These are phyloP conservation scores for Starmerella powellii DNA, from an alignment of 805 yeast genomes.

Conservation along the genomic window DNA sequence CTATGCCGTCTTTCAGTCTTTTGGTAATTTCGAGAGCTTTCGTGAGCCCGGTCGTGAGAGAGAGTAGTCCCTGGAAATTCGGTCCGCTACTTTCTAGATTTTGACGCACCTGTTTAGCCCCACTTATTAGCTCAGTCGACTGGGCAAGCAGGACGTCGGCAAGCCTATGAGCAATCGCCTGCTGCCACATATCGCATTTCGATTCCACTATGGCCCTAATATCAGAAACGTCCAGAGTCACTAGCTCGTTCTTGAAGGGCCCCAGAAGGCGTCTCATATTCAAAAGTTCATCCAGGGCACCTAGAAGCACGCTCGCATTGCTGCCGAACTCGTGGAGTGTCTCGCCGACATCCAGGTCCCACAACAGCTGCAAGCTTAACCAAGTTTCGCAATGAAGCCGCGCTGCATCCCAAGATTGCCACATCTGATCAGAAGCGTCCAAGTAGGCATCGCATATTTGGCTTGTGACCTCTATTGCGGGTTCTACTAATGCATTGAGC, in stretches of 20 bases:
- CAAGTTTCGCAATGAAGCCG: slow-evolving; percentile 37
- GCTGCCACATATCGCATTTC: slow-evolving; percentile 51
- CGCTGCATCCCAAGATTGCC: slow-evolving; percentile 2
- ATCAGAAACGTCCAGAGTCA: slow-evolving; percentile 32
- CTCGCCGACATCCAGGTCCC: slow-evolving; percentile 29
- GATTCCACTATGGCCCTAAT: slow-evolving; percentile 33
- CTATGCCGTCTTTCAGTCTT: no score
- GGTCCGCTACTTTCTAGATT: neutral
- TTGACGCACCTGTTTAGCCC: neutral
- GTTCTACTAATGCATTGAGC: neutral
- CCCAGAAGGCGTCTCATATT: no score
- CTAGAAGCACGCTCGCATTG: neutral
- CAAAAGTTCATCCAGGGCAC: neutral
- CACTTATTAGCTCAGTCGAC: neutral
- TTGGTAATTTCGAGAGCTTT: no score
- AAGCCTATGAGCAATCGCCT: slow-evolving; percentile 34
- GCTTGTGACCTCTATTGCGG: neutral
- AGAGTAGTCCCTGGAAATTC: no score
- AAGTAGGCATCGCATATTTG: neutral
- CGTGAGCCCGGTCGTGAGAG: no score
- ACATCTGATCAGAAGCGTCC: no score
- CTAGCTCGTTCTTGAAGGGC: slow-evolving; percentile 24
- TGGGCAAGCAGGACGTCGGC: slow-evolving; percentile 24
- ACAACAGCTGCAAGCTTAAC: slow-evolving; percentile 44
- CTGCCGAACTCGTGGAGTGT: neutral